A percentile compares a stretch with the other conserved stretches of the same genome.
Evolutionary conservation across 805 yeast species (phyloP).

Genomic region (Ogataea corticis): DNA sequence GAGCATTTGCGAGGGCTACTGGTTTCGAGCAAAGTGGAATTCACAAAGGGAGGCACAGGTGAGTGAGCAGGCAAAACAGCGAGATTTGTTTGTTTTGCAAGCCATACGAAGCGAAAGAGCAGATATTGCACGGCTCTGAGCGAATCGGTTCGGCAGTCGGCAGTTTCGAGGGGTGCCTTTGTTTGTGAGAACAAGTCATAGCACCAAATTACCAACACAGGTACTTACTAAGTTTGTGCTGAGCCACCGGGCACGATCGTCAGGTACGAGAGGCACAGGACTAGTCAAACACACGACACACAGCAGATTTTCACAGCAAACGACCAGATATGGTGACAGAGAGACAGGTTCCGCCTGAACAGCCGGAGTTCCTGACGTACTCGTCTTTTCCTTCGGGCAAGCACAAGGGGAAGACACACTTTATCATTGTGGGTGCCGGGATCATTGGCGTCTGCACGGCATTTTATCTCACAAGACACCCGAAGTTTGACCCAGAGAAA

Average conservation of each 20-base stretch:
- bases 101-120: too few relatives aligned
- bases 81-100: too few relatives aligned
- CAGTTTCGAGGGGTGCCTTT: too few relatives aligned
- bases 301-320: neutral
- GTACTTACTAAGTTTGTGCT: too few relatives aligned
- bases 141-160: too few relatives aligned
- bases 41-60: neutral
- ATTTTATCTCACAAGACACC: slow-evolving; percentile 81
- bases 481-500: slow-evolving; percentile 67
- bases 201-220: too few relatives aligned
- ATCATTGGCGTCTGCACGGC: slow-evolving; percentile 96
- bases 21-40: slow-evolving; percentile 1
- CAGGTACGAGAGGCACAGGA: too few relatives aligned
- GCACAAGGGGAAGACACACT: slow-evolving; percentile 67
- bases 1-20: neutral
- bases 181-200: too few relatives aligned
- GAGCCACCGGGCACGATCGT: too few relatives aligned
- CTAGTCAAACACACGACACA: neutral
- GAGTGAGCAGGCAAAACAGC: neutral
- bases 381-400: slow-evolving; percentile 46
- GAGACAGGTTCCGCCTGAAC: slow-evolving; percentile 23
- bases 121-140: too few relatives aligned
- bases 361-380: slow-evolving; percentile 32
- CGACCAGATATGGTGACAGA: slow-evolving; percentile 17
- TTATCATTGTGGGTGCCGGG: slow-evolving; percentile 90